phyloP scores from a whole-genome alignment of 805 yeast genomes.

The Helenozyma baotianmanensis region DNA sequence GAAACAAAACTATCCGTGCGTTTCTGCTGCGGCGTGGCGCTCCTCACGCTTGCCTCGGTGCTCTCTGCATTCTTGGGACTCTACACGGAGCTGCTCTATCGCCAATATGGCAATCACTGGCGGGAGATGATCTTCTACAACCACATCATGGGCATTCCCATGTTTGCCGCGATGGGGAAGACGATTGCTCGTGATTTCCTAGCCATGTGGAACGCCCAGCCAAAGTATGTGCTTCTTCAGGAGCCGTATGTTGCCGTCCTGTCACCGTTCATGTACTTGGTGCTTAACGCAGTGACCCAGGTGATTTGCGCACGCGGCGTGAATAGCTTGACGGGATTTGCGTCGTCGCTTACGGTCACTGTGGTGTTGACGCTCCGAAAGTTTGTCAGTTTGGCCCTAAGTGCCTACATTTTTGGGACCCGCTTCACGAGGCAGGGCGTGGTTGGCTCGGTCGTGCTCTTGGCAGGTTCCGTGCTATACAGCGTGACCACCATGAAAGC shows the following conservation, averaged over 20 bases:
- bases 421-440: constrained; percentile 32
- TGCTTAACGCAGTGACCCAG: constrained; percentile 19
- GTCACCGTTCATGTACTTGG: constrained; percentile 12
- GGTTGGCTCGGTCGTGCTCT: constrained; percentile 49
- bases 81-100: constrained; percentile 48
- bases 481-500: not conserved
- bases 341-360: constrained; percentile 60
- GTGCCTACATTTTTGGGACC: constrained; percentile 51
- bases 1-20: too few species aligned
- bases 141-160: constrained; percentile 52
- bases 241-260: constrained; percentile 6
- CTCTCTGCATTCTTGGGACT: constrained; percentile 56
- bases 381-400: constrained; percentile 53
- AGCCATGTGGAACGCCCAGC: constrained; percentile 1
- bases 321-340: constrained; percentile 51
- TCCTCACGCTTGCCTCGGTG: constrained; percentile 45
- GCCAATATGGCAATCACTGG: constrained; percentile 57
- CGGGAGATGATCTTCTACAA: constrained; percentile 59
- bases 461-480: constrained; percentile 53
- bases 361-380: constrained; percentile 59
- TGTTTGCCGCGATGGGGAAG: constrained; percentile 38
- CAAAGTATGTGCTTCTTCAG: not conserved
- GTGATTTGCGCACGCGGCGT: constrained; percentile 63
- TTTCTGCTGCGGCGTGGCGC: not conserved
- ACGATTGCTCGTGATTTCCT: constrained; percentile 14